Evolutionary conservation across 805 yeast species (phyloP).

Genomic region (Spathaspora passalidarum): DNA sequence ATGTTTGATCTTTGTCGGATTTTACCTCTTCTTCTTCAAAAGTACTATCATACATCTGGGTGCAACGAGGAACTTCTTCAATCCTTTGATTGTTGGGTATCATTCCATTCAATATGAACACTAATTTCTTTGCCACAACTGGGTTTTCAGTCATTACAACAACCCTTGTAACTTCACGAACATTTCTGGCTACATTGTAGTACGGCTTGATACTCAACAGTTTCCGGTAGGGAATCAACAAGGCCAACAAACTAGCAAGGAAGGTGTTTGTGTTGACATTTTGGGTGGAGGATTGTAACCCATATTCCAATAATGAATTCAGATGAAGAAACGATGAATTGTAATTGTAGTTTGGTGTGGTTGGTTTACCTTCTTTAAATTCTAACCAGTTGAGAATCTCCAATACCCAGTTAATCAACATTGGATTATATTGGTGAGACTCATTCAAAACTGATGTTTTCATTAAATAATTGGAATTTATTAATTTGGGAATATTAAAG

Average conservation of each 20-base stretch:
- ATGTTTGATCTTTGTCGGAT: neutral
- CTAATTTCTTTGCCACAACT: conserved; percentile 55
- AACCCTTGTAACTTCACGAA: conserved; percentile 41
- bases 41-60: neutral
- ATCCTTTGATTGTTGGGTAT: conserved; percentile 26
- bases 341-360: conserved; percentile 7
- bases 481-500: conserved; percentile 45
- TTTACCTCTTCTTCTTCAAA: neutral
- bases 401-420: conserved; percentile 49
- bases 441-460: conserved; percentile 16
- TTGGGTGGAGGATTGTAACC: neutral
- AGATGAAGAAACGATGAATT: conserved; percentile 12
- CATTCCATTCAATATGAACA: conserved; percentile 51
- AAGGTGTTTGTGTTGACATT: conserved; percentile 27
- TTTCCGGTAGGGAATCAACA: conserved; percentile 40
- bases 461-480: conserved; percentile 38
- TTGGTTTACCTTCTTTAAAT: conserved; percentile 44
- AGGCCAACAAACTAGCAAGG: conserved; percentile 45
- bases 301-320: conserved; percentile 6
- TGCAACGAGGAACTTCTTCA: neutral
- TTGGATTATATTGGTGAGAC: conserved; percentile 24
- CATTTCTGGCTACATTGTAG: conserved; percentile 17
- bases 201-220: conserved; percentile 35
- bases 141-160: conserved; percentile 60
- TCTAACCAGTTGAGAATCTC: conserved; percentile 55